Evolutionary conservation across 805 yeast genomes (phyloP), one percentile per base, ranked within the genome.

Genomic region (Spathaspora hagerdaliae): DNA sequence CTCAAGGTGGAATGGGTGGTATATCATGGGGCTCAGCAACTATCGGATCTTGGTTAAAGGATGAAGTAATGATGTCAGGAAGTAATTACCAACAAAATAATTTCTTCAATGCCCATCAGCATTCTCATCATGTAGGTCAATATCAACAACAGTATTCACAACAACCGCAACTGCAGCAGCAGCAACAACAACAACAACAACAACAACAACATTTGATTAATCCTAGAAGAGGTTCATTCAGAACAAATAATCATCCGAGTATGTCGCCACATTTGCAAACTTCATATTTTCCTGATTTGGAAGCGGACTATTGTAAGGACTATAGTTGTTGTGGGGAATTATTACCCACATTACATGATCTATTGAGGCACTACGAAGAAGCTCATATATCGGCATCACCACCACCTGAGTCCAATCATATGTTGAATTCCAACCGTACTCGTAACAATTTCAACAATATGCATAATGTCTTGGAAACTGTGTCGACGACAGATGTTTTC

Each of bases 11-110:
- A 27, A 87, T 94, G 84, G 98, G 98, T 38, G 99, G 98, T 39
- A 87, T 92, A 31, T 85, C 96, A 7, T 92, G 97, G 97, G 98
- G 98, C 19, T 90, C 96, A 2, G 81, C 91, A 46, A 85, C 96
- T 27, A 90, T 92, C 29, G 97, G 97, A 11, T 83, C 94, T 12
- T 92, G 99, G 99, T 73, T 92, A 24, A 86, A 90, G 60, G 98
- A 92, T 63, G 99, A 92, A 59, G 92, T 86, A 14, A 75, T 86
- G 81, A 77, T 85, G 71, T 43, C 47, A 3, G 38, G 42, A 7
- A 41, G 37, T 34, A 29, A 36, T 24, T 29, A 29, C 5, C 32
- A 29, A 29, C 32, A 29, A 29, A 44, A 44, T 40, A 39, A 40
- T 36, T 24, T 31, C 12, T 36, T 24, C 27, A 36, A 38, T 29